Evolutionary conservation across 1,139 yeast genomes (phyloP), one percentile per base, ranked within the genome.

Genomic region (Insectozyma bohioensis): DNA sequence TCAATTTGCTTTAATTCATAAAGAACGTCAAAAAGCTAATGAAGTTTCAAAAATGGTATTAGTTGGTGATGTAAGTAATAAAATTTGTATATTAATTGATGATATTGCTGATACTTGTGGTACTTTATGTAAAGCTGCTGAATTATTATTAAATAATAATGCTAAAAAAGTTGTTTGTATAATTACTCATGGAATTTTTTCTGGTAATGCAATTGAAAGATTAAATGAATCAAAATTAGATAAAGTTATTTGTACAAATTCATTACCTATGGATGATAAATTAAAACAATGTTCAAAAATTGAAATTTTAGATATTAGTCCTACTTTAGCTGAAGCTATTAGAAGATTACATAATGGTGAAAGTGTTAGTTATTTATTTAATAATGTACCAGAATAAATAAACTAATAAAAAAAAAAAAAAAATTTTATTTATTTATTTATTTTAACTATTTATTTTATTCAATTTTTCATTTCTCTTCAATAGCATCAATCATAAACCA

Each of bases 91-190:
- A 38, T 78, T 92, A 46, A 95, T 92, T 27, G 98, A 92, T 63
- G 98, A 92, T 57, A 90, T 92, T 95, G 98, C 97, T 30, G 98
- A 92, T 57, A 92, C 98, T 14, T 92, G 97, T 65, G 97, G 97
- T 39, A 92, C 98, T 4, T 69, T 92, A 47, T 94, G 90, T 42
- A 92, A 90, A 64, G 97, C 98, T 25, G 96, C 97, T 15, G 96
- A 90, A 48, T 81, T 92, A 5, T 67, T 92, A 40, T 61, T 90
- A 42, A 85, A 80, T 30, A 84, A 88, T 52, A 82, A 80, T 15
- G 97, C 97, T 12, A 67, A 77, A 48, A 71, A 81, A 40, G 97
- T 92, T 27, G 83, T 92, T 51, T 97, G 97, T 27, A 85, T 92
- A 43, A 96, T 92, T 20, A 92, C 98, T 4, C 98, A 92, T 59